Percentiles rank a stretch among this genome's conserved stretches.
Conservation (phyloP, 805 yeast species). For the Candida germanica region DNA sequence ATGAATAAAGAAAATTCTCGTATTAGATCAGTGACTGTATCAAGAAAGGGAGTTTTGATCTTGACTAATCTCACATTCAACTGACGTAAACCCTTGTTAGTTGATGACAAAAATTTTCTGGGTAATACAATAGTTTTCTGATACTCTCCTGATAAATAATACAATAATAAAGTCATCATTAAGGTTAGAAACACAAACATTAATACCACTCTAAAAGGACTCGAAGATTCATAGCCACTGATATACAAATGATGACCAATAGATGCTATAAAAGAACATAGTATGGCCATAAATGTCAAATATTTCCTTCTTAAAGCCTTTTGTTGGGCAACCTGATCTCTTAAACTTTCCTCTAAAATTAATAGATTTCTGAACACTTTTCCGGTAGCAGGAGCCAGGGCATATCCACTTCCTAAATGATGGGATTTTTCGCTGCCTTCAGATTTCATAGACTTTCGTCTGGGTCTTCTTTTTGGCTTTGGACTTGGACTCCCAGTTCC, state of each 20-base stretch:
- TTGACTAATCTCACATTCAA: slow-evolving; percentile 75
- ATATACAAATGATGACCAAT: slow-evolving; percentile 38
- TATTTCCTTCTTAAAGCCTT: slow-evolving; percentile 62
- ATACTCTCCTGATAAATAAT: slow-evolving; percentile 88
- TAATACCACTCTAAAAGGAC: slow-evolving; percentile 35
- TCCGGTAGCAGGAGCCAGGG: slow-evolving; percentile 51
- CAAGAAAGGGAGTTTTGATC: slow-evolving; percentile 40
- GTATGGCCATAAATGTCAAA: slow-evolving; percentile 45
- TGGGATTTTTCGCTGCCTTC: slow-evolving; percentile 25
- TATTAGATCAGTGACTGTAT: slow-evolving; percentile 31
- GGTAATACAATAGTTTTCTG: slow-evolving; percentile 80
- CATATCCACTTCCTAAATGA: slow-evolving; percentile 25
- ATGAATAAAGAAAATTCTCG: slow-evolving; percentile 34
- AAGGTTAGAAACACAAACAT: slow-evolving; percentile 61
- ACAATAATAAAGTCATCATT: slow-evolving; percentile 66
- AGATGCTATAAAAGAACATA: slow-evolving; percentile 40
- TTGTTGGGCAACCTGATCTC: slow-evolving; percentile 78
- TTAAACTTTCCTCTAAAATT: slow-evolving; percentile 79
- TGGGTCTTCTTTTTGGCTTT: slow-evolving; percentile 21
- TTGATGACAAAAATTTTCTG: slow-evolving; percentile 69
- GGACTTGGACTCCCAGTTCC: slow-evolving; percentile 16
- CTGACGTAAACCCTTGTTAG: slow-evolving; percentile 87
- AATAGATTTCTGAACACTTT: slow-evolving; percentile 78
- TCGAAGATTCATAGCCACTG: slow-evolving; percentile 20
- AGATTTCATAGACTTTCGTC: slow-evolving; percentile 22